Evolutionary conservation across 1,284 basidiomycete species (phyloP), one percentile per base, ranked within the genome.

Genomic region (Coriolopsis trogii): DNA sequence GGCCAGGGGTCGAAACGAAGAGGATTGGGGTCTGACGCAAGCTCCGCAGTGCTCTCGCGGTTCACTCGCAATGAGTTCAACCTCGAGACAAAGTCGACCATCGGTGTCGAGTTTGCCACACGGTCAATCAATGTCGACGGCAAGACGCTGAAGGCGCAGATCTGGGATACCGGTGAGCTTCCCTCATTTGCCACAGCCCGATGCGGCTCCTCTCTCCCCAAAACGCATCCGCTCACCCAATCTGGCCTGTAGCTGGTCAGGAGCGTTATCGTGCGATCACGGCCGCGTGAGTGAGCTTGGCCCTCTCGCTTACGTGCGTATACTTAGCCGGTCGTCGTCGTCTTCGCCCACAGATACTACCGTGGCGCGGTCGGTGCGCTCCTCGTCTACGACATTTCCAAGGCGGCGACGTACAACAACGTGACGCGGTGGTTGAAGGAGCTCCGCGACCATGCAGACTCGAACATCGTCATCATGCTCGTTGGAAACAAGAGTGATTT

Each of bases 61-160:
- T 99, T 99, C 85, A 99, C 96, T 60, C 87, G 96, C 62, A 98
- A 98, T 71, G 96, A 98, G 76, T 99, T 99, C 85, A 97, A 96
- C 78, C 84, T 97, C 67, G 96, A 99, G 70, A 95, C 93, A 55
- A 98, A 98, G 78, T 97, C 95, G 57, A 99, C 96, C 20, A 99
- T 99, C 72, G 96, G 96, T 53, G 97, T 99, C 65, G 97, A 99
- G 74, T 99, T 99, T 69, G 96, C 96, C 8, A 98, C 96, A 42
- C 85, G 97, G 66, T 94, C 93, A 42, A 94, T 96, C 72, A 90
- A 84, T 60, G 93, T 98, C 15, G 96, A 98, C 71, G 85, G 87
- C 38, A 99, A 99, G 86, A 97, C 90, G 5, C 84, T 99, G 65
- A 99, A 99, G 77, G 96, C 96, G 25, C 96, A 99, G 76, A 98